phyloP scores from a whole-genome alignment of 129 eudicot species.

The sunflower (Helianthus annuus) region HanXRQr2.0-SUNRISE NC_035436.2:181072399-181072898 shows the following conservation, averaged over 20 bases:
- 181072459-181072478: no score
- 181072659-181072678: not conserved
- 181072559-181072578: slow-evolving; percentile 91
- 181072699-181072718: slow-evolving; percentile 79
- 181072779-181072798: slow-evolving; percentile 99
- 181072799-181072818: slow-evolving; percentile 92
- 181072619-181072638: slow-evolving; percentile 40
- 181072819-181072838: not conserved
- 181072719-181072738: slow-evolving; percentile 99
- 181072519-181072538: slow-evolving; percentile 1
- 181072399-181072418: not conserved
- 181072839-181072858: not conserved
- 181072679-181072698: not conserved
- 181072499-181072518: slow-evolving; percentile 1
- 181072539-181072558: slow-evolving; percentile 76
- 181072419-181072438: not conserved
- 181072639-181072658: not conserved
- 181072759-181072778: slow-evolving; percentile 97
- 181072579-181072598: slow-evolving; percentile 85
- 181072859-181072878: not conserved
- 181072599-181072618: slow-evolving; percentile 95
- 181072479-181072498: not conserved
- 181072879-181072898: slow-evolving; percentile 74
- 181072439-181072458: not conserved
- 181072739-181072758: slow-evolving; percentile 87